Base-by-base conservation (phyloP, 2,329 filamentous ascomycete genomes). In the Calonectria crousiana region DNA sequence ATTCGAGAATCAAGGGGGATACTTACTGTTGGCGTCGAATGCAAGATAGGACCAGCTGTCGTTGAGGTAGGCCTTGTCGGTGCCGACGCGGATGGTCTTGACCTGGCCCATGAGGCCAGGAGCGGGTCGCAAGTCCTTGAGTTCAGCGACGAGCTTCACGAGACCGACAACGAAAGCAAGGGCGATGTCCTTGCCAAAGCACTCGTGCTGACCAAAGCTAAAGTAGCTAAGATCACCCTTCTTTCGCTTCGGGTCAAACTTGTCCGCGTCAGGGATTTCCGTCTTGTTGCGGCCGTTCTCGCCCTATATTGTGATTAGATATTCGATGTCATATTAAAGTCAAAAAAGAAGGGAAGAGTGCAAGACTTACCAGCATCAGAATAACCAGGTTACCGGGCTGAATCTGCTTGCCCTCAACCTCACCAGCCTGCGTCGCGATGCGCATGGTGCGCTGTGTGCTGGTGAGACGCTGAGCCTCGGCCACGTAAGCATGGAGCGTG, bases 41-140 rank as follows among this genome's bases (percentile, higher is more conserved):
- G 81, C 81, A 20, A 89, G 83, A 60, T 85, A 86, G 1, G 87
- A 88, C 85, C 88, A 89, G 76, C 85, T 87, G 58, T 89, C 87
- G 71, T 88, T 88, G 26, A 88, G 83, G 69, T 87, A 89, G 11
- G 82, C 83, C 76, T 84, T 85, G 75, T 87, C 83, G 0, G 80
- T 77, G 13, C 82, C 84, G 20, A 87, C 80, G 0, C 76, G 78
- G 77, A 89, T 85, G 1, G 84, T 86, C 83, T 88, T 88, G 74
- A 88, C 84, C 60, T 80, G 70, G 1, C 87, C 88, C 84, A 88
- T 88, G 62, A 82, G 81, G 0, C 87, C 87, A 1, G 87, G 86
- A 0, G 87, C 87, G 0, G 85, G 85, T 9, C 87, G 86, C 2
- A 89, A 82, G 49, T 86, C 78, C 77, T 87, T 87, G 68, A 89